A percentile compares a stretch with the other conserved stretches of the same genome.
These are phyloP conservation scores for Mucor circinelloides DNA, from an alignment of 371 early-diverging fungal species.

Conservation along the genomic window DNA sequence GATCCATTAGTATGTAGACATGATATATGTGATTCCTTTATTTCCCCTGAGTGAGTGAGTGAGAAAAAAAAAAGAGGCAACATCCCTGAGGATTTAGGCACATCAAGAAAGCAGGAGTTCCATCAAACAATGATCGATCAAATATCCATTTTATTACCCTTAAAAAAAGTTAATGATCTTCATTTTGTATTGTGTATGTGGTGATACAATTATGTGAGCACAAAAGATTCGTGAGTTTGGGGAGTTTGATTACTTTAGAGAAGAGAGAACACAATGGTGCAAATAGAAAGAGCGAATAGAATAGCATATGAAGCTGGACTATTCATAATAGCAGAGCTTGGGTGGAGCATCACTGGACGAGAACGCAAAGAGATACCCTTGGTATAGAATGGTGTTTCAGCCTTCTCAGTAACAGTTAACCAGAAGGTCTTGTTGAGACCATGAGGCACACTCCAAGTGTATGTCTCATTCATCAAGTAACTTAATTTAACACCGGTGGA, in stretches of 20 bases:
- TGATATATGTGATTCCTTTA: not conserved
- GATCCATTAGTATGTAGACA: not conserved
- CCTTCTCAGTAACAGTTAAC: constrained; percentile 23
- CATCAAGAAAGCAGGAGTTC: not conserved
- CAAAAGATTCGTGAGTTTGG: not conserved
- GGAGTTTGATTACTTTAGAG: not conserved
- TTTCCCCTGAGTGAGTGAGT: not conserved
- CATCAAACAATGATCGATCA: not conserved
- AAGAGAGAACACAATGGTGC: not conserved
- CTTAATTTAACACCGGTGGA: constrained; percentile 22
- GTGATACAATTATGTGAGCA: not conserved
- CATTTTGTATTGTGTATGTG: not conserved
- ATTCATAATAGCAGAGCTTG: constrained; percentile 17
- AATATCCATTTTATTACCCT: not conserved
- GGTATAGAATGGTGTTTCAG: constrained; percentile 6
- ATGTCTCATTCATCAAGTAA: constrained; percentile 21
- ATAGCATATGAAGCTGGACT: not conserved
- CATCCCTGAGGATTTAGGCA: not conserved
- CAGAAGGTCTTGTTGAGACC: constrained; percentile 31
- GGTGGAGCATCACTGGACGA: constrained; percentile 29
- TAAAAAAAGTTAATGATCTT: not conserved
- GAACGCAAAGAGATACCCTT: constrained; percentile 20
- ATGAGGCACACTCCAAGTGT: constrained; percentile 31
- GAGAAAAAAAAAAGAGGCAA: too few species aligned
- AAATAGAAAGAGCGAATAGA: not conserved